These are phyloP conservation scores for Diaporthe longicolla DNA, from an alignment of 2,329 filamentous ascomycete genomes.

Conservation along the genomic window DNA sequence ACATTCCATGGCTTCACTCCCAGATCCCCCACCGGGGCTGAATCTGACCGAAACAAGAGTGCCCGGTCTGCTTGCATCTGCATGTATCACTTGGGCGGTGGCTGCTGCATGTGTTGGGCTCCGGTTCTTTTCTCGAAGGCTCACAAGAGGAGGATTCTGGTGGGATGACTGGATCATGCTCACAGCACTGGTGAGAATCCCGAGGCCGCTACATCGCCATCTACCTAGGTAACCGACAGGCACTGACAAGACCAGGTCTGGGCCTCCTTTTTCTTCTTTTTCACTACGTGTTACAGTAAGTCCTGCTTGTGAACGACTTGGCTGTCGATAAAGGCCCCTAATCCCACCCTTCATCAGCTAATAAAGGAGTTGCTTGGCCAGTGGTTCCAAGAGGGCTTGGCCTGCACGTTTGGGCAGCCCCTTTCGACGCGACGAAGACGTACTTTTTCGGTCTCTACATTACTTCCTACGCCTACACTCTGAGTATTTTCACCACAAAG, in stretches of 20 bases:
- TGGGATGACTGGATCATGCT: conserved; percentile 20
- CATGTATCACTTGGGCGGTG: neutral
- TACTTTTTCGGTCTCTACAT: neutral
- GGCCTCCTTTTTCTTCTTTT: neutral
- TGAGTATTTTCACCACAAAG: neutral
- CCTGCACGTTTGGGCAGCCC: conserved; percentile 3
- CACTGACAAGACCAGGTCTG: conserved; percentile 4
- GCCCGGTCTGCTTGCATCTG: neutral
- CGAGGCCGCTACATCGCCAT: neutral
- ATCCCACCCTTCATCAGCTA: neutral
- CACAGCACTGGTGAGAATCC: neutral
- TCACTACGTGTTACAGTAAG: conserved; percentile 1
- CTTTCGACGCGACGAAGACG: neutral
- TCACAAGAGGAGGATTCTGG: conserved; percentile 2
- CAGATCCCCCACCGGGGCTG: neutral
- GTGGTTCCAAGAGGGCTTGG: conserved; percentile 3
- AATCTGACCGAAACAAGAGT: conserved; percentile 4
- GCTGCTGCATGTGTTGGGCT: neutral
- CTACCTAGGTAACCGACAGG: neutral
- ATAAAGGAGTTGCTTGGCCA: neutral
- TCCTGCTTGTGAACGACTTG: too few species aligned
- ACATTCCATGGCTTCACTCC: neutral
- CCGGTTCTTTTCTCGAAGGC: neutral
- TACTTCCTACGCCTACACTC: neutral
- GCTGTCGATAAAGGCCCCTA: neutral